These are phyloP conservation scores for Kalmanozyma brasiliensis DNA, from an alignment of 1,284 basidiomycete genomes.

Conservation along the genomic window DNA sequence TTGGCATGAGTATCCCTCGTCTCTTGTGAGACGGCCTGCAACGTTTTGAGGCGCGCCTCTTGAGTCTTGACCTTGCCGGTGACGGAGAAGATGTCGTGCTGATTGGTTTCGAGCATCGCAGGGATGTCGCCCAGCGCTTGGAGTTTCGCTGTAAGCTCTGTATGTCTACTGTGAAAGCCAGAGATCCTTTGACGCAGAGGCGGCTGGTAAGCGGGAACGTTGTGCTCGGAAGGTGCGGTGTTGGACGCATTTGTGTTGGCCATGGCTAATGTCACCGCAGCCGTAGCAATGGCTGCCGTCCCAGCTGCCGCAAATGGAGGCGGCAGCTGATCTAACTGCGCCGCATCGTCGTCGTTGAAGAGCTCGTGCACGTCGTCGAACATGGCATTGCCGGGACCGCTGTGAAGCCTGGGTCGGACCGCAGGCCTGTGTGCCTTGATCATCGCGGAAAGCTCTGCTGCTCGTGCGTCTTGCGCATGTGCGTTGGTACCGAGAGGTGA, in stretches of 20 bases:
- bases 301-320: conserved; percentile 21
- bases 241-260: conserved; percentile 2
- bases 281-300: conserved; percentile 16
- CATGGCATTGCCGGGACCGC: conserved; percentile 22
- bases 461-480: background rate
- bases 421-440: conserved; percentile 27
- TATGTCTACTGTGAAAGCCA: conserved; percentile 28
- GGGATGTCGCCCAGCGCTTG: conserved; percentile 37
- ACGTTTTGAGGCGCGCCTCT: conserved; percentile 27
- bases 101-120: conserved; percentile 17
- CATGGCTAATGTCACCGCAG: conserved; percentile 25
- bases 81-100: conserved; percentile 33
- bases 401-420: conserved; percentile 28
- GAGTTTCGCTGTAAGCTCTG: conserved; percentile 23
- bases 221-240: conserved; percentile 19
- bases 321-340: conserved; percentile 7
- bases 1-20: conserved; percentile 16
- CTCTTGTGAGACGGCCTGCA: conserved; percentile 22
- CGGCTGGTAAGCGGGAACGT: conserved; percentile 36
- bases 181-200: conserved; percentile 31
- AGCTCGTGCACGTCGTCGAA: conserved; percentile 39
- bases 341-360: conserved; percentile 1
- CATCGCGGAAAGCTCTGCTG: conserved; percentile 1
- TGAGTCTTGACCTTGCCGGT: conserved; percentile 45
- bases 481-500: too few relatives aligned